Conservation (phyloP, 164 flowering plant genomes). For the Aristolochia contorta region DNA sequence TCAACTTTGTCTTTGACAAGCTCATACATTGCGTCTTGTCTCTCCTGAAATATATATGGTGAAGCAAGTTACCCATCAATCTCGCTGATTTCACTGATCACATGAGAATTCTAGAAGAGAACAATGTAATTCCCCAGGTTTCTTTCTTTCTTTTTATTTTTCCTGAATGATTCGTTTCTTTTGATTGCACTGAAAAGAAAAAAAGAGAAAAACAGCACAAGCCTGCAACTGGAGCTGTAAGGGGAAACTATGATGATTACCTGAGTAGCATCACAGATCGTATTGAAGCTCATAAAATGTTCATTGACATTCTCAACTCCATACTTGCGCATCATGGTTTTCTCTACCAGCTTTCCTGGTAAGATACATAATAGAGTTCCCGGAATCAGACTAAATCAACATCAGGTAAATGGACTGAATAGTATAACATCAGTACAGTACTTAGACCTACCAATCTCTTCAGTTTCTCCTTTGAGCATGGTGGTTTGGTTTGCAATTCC, state of each 20-base stretch:
- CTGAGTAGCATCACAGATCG: slow-evolving; percentile 96
- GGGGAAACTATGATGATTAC: slow-evolving; percentile 18
- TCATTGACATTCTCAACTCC: slow-evolving; percentile 75
- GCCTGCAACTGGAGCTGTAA: neutral
- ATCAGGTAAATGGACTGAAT: neutral
- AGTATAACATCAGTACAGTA: slow-evolving; percentile 3
- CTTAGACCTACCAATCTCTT: slow-evolving; percentile 77
- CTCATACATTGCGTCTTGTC: slow-evolving; percentile 96
- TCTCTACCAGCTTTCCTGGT: slow-evolving; percentile 74
- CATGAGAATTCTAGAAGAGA: no score
- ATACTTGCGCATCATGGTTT: slow-evolving; percentile 72
- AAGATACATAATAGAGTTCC: neutral
- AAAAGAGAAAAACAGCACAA: no score
- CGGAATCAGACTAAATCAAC: no score
- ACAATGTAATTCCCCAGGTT: no score
- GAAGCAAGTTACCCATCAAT: no score
- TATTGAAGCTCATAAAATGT: slow-evolving; percentile 82
- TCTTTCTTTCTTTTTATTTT: no score
- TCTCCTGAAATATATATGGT: slow-evolving; percentile 50
- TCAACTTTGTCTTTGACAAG: slow-evolving; percentile 73
- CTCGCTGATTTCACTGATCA: no score
- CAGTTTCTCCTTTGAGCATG: slow-evolving; percentile 98
- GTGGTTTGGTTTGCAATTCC: slow-evolving; percentile 99
- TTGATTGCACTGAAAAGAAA: no score
- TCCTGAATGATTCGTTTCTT: no score